Percentiles rank a stretch among this genome's conserved stretches.
These are phyloP conservation scores for Elsinoe perseae DNA, from an alignment of 2,329 filamentous ascomycete species.

Conservation along the genomic window DNA sequence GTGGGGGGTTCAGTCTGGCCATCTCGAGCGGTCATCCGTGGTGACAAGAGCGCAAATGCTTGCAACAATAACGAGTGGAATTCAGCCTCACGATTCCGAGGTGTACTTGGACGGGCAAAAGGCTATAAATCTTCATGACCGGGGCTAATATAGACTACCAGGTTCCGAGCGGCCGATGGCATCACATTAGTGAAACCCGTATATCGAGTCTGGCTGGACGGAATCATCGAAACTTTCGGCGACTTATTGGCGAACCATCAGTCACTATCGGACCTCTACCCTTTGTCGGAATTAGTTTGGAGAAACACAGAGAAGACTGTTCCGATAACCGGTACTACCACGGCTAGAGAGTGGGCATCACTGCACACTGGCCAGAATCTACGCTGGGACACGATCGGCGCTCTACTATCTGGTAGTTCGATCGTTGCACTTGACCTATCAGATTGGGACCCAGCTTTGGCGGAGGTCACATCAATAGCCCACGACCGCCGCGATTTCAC, in stretches of 20 bases:
- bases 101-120: too few species aligned
- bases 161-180: constrained; percentile 30
- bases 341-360: constrained; percentile 33
- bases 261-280: constrained; percentile 27
- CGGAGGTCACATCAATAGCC: background rate
- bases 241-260: constrained; percentile 25
- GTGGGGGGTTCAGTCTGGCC: too few species aligned
- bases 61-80: too few species aligned
- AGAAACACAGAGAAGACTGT: constrained; percentile 35
- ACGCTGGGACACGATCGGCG: constrained; percentile 39
- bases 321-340: constrained; percentile 31
- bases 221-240: constrained; percentile 30
- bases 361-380: constrained; percentile 34
- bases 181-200: constrained; percentile 28
- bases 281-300: constrained; percentile 37
- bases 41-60: too few species aligned
- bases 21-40: too few species aligned
- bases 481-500: constrained; percentile 13
- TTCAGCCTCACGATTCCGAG: too few species aligned
- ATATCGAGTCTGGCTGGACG: constrained; percentile 29
- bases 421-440: constrained; percentile 30
- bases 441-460: constrained; percentile 30
- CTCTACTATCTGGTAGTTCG: constrained; percentile 33
- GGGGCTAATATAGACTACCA: background rate
- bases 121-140: too few species aligned